phyloP scores from a whole-genome alignment of 805 yeast genomes.

The Cyberlindnera veronae region DNA sequence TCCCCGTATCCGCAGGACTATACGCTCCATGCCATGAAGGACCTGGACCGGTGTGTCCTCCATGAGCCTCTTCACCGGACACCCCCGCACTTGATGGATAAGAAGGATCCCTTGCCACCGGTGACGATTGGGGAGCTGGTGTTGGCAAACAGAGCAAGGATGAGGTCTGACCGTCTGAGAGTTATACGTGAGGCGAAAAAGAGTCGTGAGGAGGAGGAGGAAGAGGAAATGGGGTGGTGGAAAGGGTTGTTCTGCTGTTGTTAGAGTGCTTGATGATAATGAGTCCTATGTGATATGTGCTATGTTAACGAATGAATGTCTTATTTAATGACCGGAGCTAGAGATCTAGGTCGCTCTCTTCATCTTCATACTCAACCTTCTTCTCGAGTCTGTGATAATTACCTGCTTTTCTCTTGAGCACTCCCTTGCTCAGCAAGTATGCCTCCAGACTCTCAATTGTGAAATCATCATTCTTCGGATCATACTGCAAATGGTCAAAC shows the following conservation, averaged over 20 bases:
- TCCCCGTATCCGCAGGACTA: not conserved
- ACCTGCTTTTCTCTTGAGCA: conserved; percentile 30
- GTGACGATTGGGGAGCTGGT: conserved; percentile 7
- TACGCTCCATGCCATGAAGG: not conserved
- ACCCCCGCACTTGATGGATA: not conserved
- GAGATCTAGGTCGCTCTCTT: conserved; percentile 39
- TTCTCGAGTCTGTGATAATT: conserved; percentile 25
- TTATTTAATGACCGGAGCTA: conserved; percentile 3
- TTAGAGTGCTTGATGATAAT: too few relatives aligned
- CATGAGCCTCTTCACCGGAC: not conserved
- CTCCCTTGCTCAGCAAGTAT: conserved; percentile 30
- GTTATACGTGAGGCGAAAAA: too few relatives aligned
- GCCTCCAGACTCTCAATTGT: conserved; percentile 46
- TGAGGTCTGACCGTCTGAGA: too few relatives aligned
- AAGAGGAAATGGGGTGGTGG: too few relatives aligned
- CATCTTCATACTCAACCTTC: conserved; percentile 23
- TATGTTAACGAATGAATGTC: not conserved
- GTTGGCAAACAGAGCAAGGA: conserved; percentile 3
- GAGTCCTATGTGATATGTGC: too few relatives aligned
- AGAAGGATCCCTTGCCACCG: not conserved
- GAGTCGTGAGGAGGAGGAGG: too few relatives aligned
- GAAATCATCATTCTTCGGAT: conserved; percentile 44
- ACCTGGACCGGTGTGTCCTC: not conserved
- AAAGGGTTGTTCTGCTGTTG: too few relatives aligned
- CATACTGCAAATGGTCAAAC: conserved; percentile 52